Percentiles rank a stretch among this genome's conserved stretches.
Conservation (phyloP, 169 alveolate genomes). For the Cryptosporidium viatorum region DNA sequence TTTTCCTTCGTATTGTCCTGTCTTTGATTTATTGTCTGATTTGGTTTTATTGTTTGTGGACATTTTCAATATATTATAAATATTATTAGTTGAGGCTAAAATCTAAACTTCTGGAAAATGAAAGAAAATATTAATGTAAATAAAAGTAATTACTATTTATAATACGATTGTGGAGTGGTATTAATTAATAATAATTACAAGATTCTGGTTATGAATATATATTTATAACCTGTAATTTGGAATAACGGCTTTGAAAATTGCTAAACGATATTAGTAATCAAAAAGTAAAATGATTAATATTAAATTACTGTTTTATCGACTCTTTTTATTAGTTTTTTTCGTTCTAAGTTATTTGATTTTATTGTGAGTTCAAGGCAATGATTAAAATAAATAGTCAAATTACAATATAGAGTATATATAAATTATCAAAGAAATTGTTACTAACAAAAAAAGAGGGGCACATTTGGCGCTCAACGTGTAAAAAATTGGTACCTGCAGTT, state of each 20-base stretch:
- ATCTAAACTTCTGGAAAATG: no score
- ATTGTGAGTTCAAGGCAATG: neutral
- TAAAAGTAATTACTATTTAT: neutral
- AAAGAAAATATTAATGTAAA: neutral
- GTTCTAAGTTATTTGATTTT: neutral
- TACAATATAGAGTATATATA: no score
- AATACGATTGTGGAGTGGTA: no score
- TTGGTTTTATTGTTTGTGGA: conserved; percentile 30
- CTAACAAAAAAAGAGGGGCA: neutral
- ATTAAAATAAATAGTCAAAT: neutral
- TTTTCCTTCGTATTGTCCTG: conserved; percentile 81
- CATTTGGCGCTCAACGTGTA: conserved; percentile 7
- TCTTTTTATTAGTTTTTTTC: neutral
- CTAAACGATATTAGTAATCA: neutral
- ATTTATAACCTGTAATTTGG: neutral
- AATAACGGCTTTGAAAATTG: neutral
- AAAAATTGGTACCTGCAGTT: neutral
- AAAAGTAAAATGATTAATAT: neutral
- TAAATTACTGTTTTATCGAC: neutral
- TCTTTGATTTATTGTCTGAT: conserved; percentile 30
- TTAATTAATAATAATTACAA: neutral
- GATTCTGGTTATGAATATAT: neutral
- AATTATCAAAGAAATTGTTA: neutral
- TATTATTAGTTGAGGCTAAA: neutral
- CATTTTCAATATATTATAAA: neutral